Percentiles rank a stretch among this genome's conserved stretches.
Conservation (phyloP, 129 eudicot genomes). For the Tagetes patula region DNA sequence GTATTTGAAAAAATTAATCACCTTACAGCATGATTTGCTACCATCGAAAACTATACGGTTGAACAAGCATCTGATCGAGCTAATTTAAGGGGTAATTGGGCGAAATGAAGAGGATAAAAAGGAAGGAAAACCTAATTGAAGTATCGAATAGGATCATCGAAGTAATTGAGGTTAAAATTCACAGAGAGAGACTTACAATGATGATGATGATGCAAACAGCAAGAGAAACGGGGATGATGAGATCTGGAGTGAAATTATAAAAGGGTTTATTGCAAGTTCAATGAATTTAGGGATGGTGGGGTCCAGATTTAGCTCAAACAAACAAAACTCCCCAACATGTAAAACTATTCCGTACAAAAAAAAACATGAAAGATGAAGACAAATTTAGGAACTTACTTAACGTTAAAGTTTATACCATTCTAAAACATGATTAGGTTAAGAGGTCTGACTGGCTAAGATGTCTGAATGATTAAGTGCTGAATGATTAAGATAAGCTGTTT, state of each 20-base stretch:
- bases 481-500: too few relatives aligned
- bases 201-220: slow-evolving; percentile 5
- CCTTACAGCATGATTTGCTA: slow-evolving; percentile 15
- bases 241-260: slow-evolving; percentile 19
- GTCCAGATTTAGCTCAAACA: neutral
- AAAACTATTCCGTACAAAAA: too few relatives aligned
- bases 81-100: neutral
- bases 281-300: slow-evolving; percentile 31
- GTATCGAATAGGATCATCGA: neutral
- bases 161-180: neutral
- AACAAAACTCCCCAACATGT: too few relatives aligned
- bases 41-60: neutral
- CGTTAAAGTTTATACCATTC: too few relatives aligned
- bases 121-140: neutral
- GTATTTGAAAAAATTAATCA: neutral
- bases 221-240: neutral
- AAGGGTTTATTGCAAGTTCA: slow-evolving; percentile 36
- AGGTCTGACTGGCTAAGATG: too few relatives aligned
- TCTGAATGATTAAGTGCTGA: too few relatives aligned
- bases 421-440: too few relatives aligned
- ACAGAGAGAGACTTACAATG: slow-evolving; percentile 15
- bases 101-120: neutral
- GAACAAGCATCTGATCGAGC: neutral
- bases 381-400: too few relatives aligned
- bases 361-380: too few relatives aligned